Base-by-base conservation (phyloP, 768 basidiomycete species). In the Podaxis sp. region DNA sequence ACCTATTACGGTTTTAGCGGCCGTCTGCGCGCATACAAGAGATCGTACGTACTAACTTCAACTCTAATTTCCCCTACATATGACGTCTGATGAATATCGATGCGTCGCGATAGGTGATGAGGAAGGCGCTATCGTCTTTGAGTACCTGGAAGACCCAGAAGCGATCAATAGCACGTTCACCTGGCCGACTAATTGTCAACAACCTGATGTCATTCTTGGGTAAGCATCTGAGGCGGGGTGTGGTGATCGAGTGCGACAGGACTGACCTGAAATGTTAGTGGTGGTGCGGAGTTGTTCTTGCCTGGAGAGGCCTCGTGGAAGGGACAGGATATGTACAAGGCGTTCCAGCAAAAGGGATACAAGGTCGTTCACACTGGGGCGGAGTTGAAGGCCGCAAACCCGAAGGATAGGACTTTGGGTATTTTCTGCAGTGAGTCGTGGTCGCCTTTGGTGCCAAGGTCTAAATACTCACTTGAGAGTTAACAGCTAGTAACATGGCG, bases 131-230 rank as follows among this genome's bases (percentile, higher is more conserved):
- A 70, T 80, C 41, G 72, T 80, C n/a, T 69, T 67, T 33, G 77
- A 79, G 63, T 79, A 71, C 65, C 69, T 79, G 29, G 71, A 73
- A 64, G 72, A 72, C 55, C 69, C 77, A 6, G 62, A 68, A 11
- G 64, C 65, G 12, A 65, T 78, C 51, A 78, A 77, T 54, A 66
- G 72, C 13, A 71, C 72, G 5, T 66, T 78, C 33, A 55, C 70
- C 25, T 80, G 79, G 79, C 78, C 79, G 12, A 78, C 79, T 7
- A 68, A 74, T 37, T 80, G 79, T 61, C 70, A 73, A 36, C 73
- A 74, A 9, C 75, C 78, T 27, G 79, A 80, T 70, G 79, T 80
- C 25, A 72, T 80, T 60, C 77, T 79, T 46, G 79, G 79, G 78
- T 77, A 38, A 29, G 74, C 57, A 9, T 49, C 46, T 11, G 6